These are phyloP conservation scores for Colletotrichum navitas DNA, from an alignment of 2,329 filamentous ascomycete genomes.

Conservation along the genomic window DNA sequence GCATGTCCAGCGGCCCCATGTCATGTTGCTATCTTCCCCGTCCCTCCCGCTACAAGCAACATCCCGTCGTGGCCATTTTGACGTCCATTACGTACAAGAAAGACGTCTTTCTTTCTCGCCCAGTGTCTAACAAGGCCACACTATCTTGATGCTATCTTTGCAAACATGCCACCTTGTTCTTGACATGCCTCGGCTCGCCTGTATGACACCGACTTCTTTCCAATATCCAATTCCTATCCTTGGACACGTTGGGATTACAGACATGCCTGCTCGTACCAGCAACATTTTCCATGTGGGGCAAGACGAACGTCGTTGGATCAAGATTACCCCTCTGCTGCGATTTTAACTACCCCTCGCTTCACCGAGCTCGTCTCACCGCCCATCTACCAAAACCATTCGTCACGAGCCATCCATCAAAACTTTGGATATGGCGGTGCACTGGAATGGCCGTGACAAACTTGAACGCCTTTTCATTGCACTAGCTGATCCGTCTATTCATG, in stretches of 20 bases:
- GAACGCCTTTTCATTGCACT: conserved; percentile 34
- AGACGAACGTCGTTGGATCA: neutral
- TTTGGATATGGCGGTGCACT: neutral
- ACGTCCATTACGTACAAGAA: conserved; percentile 38
- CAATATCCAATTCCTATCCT: neutral
- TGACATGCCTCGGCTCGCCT: neutral
- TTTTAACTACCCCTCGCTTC: neutral
- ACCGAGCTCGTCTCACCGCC: neutral
- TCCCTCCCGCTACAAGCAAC: conserved; percentile 22
- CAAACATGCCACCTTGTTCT: neutral
- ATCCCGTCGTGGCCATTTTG: conserved; percentile 19
- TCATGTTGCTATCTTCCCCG: conserved; percentile 7
- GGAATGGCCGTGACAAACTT: neutral
- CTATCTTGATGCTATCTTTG: neutral
- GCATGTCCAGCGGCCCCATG: neutral
- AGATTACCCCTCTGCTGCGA: neutral
- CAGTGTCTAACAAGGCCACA: neutral
- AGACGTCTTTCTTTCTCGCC: conserved; percentile 3
- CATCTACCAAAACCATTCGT: neutral
- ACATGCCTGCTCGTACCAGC: neutral
- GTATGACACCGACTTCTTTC: neutral
- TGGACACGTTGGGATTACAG: neutral
- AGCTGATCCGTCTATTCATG: conserved; percentile 40
- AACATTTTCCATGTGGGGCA: conserved; percentile 1
- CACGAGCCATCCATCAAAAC: neutral